Evolutionary conservation across 495 filamentous ascomycete genomes (phyloP), one percentile per base, ranked within the genome.

Genomic region (Hapsidospora chrysogenum): DNA sequence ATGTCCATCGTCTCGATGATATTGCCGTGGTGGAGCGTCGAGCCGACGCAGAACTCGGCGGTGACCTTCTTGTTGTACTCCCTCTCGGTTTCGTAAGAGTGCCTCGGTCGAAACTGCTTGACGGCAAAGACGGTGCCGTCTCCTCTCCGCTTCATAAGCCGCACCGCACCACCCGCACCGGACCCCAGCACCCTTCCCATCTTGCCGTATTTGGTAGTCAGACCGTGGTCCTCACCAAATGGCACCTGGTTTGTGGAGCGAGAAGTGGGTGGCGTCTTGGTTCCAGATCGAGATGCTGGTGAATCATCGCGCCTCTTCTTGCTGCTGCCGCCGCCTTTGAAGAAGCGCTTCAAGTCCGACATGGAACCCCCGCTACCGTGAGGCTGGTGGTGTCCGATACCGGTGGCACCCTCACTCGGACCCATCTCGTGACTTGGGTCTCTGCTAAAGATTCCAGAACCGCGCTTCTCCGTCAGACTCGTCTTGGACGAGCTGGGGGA

Each of bases 31-130:
- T 96, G 89, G 27, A 99, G 58, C 17, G 92, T 93, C 3, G 87
- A 95, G 8, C 89, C 89, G 48, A 99, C 85, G 54, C 89, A 99
- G 54, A 96, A 99, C 53, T 99, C 89, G 2, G 89, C 89, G n/a
- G 92, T 99, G 36, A 99, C 78, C 48, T 99, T 99, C 58, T 99
- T 99, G 40, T 83, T 81, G 41, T 99, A 99, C 41, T 96, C 92
- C 41, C 79, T 80, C 57, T 89, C 74, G 3, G 78, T 81, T 53
- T 99, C 89, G 57, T 94, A 95, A 3, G 79, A 74, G 60, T 99
- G 87, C 22, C 86, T 74, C 34, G 87, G 76, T 21, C 89, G 69
- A 50, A 99, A 96, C 47, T 99, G 85, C 53, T 99, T 99, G 19
- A 95, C 92, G 2, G 89, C 89, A 58, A 99, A 96, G 3, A 89